Evolutionary conservation across 192 early-diverging fungal species (phyloP).

Genomic region (Coemansia sp.): DNA sequence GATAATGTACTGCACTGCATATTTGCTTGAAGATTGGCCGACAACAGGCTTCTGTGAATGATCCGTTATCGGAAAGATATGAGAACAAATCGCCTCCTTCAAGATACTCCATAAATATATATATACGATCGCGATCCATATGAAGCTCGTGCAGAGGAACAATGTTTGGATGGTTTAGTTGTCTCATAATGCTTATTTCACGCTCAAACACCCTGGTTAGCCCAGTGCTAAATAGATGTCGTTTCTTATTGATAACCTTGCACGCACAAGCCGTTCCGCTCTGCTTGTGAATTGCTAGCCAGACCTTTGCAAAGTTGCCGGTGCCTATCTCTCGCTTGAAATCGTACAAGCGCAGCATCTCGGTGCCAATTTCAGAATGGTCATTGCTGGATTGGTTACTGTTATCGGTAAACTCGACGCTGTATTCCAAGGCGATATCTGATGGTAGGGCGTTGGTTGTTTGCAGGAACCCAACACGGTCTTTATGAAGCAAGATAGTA

Average conservation of each 20-base stretch:
- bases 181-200: constrained; percentile 48
- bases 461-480: constrained; percentile 36
- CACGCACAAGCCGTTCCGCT: constrained; percentile 47
- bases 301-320: constrained; percentile 57
- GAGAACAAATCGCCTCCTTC: constrained; percentile 53
- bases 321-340: constrained; percentile 51
- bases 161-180: constrained; percentile 41
- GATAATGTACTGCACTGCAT: constrained; percentile 63
- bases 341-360: constrained; percentile 43
- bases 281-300: constrained; percentile 51
- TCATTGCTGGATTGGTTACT: constrained; percentile 11
- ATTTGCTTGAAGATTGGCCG: constrained; percentile 54
- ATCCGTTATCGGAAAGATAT: constrained; percentile 36
- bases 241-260: constrained; percentile 53
- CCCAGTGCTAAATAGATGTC: constrained; percentile 42
- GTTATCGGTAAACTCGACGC: constrained; percentile 25
- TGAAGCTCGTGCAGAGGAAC: constrained; percentile 48
- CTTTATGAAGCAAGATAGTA: constrained; percentile 50
- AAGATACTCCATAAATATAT: constrained; percentile 56
- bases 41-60: constrained; percentile 36
- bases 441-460: constrained; percentile 28
- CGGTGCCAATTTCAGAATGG: constrained; percentile 19
- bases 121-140: constrained; percentile 46
- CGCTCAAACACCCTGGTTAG: constrained; percentile 50
- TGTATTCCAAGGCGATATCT: constrained; percentile 48